A percentile compares a stretch with the other conserved stretches of the same genome.
Conservation (phyloP, 1,139 yeast genomes). For the Pichia sp. region DNA sequence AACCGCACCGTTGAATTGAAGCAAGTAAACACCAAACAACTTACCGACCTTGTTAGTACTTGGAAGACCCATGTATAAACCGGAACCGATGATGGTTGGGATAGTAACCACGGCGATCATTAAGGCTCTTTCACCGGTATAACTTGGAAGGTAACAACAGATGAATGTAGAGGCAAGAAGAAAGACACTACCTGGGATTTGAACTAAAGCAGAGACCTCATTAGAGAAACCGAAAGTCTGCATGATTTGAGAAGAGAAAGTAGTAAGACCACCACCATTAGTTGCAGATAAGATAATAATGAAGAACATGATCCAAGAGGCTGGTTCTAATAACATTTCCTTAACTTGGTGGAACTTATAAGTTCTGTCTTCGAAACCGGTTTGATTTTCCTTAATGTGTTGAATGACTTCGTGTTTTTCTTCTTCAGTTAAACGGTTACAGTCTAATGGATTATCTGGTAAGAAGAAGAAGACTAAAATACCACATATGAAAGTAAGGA, state of each 20-base stretch:
- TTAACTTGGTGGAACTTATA: constrained; percentile 26
- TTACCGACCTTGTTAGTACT: constrained; percentile 18
- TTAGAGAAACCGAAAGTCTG: constrained; percentile 43
- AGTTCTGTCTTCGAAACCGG: constrained; percentile 39
- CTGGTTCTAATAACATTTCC: constrained; percentile 19
- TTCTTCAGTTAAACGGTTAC: constrained; percentile 28
- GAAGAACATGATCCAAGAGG: constrained; percentile 24
- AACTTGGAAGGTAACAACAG: constrained; percentile 19
- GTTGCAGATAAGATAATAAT: constrained; percentile 39
- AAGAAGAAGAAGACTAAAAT: constrained; percentile 13
- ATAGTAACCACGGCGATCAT: constrained; percentile 13
- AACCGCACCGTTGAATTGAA: constrained; percentile 19
- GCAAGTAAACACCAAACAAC: constrained; percentile 21
- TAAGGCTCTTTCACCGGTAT: constrained; percentile 15
- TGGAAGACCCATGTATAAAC: constrained; percentile 13
- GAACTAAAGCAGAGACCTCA: constrained; percentile 39
- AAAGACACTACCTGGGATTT: constrained; percentile 41
- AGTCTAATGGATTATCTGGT: constrained; percentile 21
- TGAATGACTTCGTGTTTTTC: constrained; percentile 28
- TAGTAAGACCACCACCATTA: constrained; percentile 44
- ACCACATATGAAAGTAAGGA: constrained; percentile 23
- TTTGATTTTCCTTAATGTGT: constrained; percentile 35
- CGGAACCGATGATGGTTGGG: constrained; percentile 21
- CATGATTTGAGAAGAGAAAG: constrained; percentile 46
- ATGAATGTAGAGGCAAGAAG: constrained; percentile 15